Percentiles rank a stretch among this genome's conserved stretches.
Evolutionary conservation across 2,329 filamentous ascomycete genomes (phyloP).

Genomic region (Penicillium sp.): DNA sequence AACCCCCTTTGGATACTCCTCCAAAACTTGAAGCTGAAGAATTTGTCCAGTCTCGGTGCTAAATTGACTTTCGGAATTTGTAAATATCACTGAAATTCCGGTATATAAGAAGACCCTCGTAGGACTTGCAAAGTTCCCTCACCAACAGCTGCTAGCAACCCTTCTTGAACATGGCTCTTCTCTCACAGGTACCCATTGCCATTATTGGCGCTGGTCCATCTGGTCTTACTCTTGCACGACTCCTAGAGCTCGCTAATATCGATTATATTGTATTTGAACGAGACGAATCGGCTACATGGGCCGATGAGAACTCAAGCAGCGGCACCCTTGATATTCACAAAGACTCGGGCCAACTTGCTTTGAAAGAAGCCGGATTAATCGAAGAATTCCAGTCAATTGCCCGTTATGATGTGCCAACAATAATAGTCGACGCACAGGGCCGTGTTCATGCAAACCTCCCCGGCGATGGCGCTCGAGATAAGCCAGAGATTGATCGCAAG

Average conservation of each 20-base stretch:
- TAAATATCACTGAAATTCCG: no score
- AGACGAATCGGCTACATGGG: slow-evolving; percentile 12
- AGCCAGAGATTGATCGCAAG: slow-evolving; percentile 41
- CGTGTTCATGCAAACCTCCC: neutral
- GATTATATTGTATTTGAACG: slow-evolving; percentile 21
- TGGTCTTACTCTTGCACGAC: slow-evolving; percentile 20
- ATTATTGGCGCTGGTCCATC: slow-evolving; percentile 22
- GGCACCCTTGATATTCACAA: slow-evolving; percentile 22
- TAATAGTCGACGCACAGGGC: slow-evolving; percentile 8
- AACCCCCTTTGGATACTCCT: no score
- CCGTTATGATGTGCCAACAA: slow-evolving; percentile 16
- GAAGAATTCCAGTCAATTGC: slow-evolving; percentile 20
- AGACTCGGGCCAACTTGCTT: slow-evolving; percentile 19
- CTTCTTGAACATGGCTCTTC: neutral
- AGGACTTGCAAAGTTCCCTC: no score
- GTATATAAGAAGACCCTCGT: no score
- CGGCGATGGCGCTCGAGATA: slow-evolving; percentile 22
- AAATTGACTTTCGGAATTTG: no score
- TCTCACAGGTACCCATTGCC: slow-evolving; percentile 15
- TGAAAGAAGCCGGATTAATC: slow-evolving; percentile 21
- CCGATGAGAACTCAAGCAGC: slow-evolving; percentile 18
- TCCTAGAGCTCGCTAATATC: slow-evolving; percentile 17
- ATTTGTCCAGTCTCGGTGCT: no score
- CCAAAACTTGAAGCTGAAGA: no score
- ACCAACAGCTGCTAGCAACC: no score